Evolutionary conservation across 2,329 filamentous ascomycete species (phyloP).

Genomic region (Colletotrichum somersetense): DNA sequence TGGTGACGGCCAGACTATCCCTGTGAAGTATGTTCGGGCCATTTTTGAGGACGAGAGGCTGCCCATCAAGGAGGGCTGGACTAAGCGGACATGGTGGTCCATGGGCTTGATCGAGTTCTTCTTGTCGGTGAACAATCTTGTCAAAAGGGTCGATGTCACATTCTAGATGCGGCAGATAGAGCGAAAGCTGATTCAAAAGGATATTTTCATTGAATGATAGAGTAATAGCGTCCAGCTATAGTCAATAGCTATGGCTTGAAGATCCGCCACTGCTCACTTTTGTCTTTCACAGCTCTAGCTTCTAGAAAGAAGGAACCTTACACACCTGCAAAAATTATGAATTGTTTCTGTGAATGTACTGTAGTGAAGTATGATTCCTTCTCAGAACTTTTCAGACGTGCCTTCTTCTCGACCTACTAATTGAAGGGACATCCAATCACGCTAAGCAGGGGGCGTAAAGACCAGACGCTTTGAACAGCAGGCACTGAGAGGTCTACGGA

Average conservation of each 20-base stretch:
- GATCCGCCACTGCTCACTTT: background rate
- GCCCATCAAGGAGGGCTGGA: background rate
- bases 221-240: background rate
- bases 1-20: background rate
- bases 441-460: too few species aligned
- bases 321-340: background rate
- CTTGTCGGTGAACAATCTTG: background rate
- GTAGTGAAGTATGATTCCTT: background rate
- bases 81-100: background rate
- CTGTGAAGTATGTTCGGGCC: background rate
- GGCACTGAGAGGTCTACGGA: too few species aligned
- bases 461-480: too few species aligned
- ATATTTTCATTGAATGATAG: background rate
- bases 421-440: background rate
- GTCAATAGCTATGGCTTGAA: background rate
- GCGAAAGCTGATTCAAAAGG: background rate
- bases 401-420: background rate
- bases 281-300: too few species aligned
- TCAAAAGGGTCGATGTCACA: background rate
- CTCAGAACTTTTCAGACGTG: background rate
- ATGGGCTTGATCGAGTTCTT: slow-evolving; percentile 1
- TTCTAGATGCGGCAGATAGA: background rate
- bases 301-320: background rate
- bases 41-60: background rate
- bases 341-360: background rate